Conservation (phyloP, 2,329 filamentous ascomycete genomes). For the Ophiocordyceps unilateralis region DNA sequence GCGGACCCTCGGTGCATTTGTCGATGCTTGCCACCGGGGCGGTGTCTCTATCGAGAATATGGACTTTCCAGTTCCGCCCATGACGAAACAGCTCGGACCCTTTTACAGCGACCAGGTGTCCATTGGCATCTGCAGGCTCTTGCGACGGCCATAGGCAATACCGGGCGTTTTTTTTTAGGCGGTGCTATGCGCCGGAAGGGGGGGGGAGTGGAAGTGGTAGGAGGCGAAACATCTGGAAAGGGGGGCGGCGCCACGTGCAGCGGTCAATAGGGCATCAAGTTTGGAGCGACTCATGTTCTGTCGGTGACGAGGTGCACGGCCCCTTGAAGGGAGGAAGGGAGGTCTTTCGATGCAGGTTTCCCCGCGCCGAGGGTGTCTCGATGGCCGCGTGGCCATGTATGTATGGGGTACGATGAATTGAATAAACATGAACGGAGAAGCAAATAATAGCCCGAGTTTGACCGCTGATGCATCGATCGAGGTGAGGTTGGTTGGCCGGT, state of each 20-base stretch:
- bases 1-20: conserved; percentile 49
- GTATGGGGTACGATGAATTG: too few relatives aligned
- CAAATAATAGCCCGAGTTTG: background rate
- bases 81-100: conserved; percentile 35
- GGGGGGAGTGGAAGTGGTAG: background rate
- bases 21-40: conserved; percentile 35
- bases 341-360: background rate
- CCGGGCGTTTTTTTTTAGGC: too few relatives aligned
- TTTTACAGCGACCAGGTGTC: conserved; percentile 45
- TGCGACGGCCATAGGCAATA: conserved; percentile 4
- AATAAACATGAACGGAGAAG: background rate
- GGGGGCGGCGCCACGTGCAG: too few relatives aligned
- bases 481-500: background rate
- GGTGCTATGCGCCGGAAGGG: background rate
- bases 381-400: background rate
- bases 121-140: conserved; percentile 32
- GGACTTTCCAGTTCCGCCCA: conserved; percentile 20
- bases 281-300: too few relatives aligned
- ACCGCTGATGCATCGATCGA: background rate
- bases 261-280: background rate
- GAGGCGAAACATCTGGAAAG: too few relatives aligned
- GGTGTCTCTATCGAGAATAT: conserved; percentile 25
- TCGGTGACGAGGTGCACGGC: background rate
- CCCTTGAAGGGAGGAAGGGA: background rate
- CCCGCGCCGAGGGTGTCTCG: background rate